Percentiles rank a stretch among this genome's conserved stretches.
These are phyloP conservation scores for Alternaria dauci DNA, from an alignment of 2,329 filamentous ascomycete genomes.

Conservation along the genomic window DNA sequence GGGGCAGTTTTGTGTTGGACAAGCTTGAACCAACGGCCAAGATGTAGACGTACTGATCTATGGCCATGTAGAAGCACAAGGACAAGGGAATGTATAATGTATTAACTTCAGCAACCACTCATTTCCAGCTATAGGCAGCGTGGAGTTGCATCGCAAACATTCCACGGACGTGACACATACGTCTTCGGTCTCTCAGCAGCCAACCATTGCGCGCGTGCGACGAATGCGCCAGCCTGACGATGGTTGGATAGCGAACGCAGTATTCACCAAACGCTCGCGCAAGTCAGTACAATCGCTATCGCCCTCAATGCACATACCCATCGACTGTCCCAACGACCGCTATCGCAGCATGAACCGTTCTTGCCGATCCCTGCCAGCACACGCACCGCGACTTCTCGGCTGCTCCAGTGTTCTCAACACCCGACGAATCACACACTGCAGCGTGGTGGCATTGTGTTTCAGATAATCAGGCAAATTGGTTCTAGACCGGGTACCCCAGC, in stretches of 20 bases:
- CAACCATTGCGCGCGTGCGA: not conserved
- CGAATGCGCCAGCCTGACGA: not conserved
- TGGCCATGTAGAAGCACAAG: not conserved
- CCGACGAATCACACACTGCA: not conserved
- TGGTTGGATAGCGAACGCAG: not conserved
- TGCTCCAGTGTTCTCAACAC: not conserved
- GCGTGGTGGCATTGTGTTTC: constrained; percentile 1
- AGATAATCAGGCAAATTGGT: not conserved
- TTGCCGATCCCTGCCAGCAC: not conserved
- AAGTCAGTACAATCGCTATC: not conserved
- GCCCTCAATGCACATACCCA: not conserved
- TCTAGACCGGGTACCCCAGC: not conserved
- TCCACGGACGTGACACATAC: not conserved
- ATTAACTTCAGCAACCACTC: not conserved
- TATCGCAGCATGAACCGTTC: constrained; percentile 3
- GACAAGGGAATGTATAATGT: not conserved
- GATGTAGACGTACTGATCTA: constrained; percentile 7
- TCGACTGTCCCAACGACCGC: not conserved
- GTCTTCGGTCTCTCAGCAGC: not conserved
- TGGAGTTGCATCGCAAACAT: not conserved
- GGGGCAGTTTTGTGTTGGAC: constrained; percentile 25
- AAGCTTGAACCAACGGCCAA: constrained; percentile 19
- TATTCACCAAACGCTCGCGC: not conserved
- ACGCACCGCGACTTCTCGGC: not conserved
- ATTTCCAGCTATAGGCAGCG: not conserved